phyloP scores from a whole-genome alignment of 495 filamentous ascomycete genomes.

The Tuber calosporum region DNA sequence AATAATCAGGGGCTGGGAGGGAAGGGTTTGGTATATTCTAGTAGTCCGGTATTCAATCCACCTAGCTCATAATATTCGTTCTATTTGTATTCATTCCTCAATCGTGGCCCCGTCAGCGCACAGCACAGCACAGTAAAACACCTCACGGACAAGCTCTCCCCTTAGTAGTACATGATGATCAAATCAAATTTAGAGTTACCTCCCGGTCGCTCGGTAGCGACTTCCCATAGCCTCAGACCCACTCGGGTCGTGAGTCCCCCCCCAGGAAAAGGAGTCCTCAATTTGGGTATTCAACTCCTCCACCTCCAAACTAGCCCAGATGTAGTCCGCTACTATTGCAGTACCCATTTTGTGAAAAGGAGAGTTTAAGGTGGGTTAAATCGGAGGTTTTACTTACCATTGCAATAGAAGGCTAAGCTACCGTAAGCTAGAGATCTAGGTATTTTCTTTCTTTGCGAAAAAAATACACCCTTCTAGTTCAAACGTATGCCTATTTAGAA shows the following conservation, averaged over 20 bases:
- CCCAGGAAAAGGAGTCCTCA: background rate
- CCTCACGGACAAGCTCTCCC: background rate
- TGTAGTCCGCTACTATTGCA: background rate
- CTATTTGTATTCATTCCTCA: background rate
- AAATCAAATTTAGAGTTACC: background rate
- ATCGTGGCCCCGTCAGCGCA: background rate
- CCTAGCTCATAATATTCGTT: background rate
- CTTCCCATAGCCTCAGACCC: background rate
- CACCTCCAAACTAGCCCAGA: background rate
- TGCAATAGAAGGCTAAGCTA: background rate
- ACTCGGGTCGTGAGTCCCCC: background rate
- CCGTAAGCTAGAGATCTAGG: background rate
- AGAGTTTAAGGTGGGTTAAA: background rate
- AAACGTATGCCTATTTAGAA: background rate
- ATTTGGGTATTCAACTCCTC: background rate
- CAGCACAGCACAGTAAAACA: too few relatives aligned
- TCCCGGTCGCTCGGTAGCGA: background rate
- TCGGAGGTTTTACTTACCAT: background rate
- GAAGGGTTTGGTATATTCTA: background rate
- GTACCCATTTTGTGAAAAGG: background rate
- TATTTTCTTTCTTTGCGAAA: background rate
- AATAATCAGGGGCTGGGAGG: background rate
- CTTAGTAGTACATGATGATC: background rate
- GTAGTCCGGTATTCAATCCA: slow-evolving; percentile 1
- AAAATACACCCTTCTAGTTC: background rate